These are phyloP conservation scores for Erythrophleum ivorense DNA, from an alignment of 331 rosid genomes.

Conservation along the genomic window DNA sequence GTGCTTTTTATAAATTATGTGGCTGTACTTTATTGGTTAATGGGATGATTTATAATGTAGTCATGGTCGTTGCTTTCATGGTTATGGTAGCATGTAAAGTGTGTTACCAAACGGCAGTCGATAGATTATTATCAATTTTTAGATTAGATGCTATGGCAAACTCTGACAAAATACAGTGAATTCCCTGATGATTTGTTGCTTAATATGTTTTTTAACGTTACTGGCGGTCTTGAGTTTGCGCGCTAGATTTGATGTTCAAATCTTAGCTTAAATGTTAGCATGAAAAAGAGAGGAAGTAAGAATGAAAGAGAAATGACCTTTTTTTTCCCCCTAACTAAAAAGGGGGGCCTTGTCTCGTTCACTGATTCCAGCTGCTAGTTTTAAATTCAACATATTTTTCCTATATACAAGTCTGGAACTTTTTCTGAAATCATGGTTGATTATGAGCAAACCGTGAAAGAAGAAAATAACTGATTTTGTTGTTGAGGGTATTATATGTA, in stretches of 20 bases:
- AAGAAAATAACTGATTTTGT: background rate
- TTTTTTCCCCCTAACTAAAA: background rate
- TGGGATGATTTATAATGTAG: background rate
- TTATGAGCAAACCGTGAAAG: background rate
- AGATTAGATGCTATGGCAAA: background rate
- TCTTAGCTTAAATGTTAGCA: background rate
- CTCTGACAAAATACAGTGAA: background rate
- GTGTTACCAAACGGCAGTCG: background rate
- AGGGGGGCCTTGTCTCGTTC: background rate
- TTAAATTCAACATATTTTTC: too few relatives aligned
- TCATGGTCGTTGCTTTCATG: background rate
- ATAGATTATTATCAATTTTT: background rate
- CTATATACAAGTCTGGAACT: too few relatives aligned
- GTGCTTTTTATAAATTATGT: background rate
- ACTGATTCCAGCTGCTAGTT: background rate
- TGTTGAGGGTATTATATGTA: too few relatives aligned
- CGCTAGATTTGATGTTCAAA: slow-evolving; percentile 1
- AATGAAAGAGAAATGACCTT: background rate
- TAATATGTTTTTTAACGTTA: background rate
- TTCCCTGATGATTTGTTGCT: background rate
- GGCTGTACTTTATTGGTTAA: background rate
- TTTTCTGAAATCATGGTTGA: background rate
- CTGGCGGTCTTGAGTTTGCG: background rate
- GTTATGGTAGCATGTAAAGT: background rate
- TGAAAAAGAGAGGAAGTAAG: background rate